phyloP scores from a whole-genome alignment of 352 stramenopile genomes.

The Aphanomyces astaci region DNA sequence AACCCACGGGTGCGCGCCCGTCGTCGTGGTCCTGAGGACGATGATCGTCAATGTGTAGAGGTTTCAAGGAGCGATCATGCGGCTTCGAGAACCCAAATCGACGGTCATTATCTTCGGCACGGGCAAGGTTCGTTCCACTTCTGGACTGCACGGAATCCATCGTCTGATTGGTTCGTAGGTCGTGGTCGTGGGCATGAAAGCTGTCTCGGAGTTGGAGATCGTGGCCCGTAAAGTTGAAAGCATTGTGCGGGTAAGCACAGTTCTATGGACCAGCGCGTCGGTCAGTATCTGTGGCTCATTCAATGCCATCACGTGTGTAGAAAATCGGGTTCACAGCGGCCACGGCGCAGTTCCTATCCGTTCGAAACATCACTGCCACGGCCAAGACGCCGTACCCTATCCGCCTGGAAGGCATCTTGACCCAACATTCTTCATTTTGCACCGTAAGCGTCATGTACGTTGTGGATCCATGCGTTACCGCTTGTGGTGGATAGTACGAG shows the following conservation, averaged over 20 bases:
- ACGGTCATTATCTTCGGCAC: conserved; percentile 88
- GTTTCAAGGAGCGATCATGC: conserved; percentile 72
- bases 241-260: conserved; percentile 21
- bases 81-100: conserved; percentile 71
- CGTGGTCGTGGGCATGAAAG: conserved; percentile 3
- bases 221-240: background rate
- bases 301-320: background rate
- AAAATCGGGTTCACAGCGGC: conserved; percentile 20
- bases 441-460: conserved; percentile 35
- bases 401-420: conserved; percentile 59
- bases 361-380: conserved; percentile 85
- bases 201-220: background rate
- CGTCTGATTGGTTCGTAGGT: background rate
- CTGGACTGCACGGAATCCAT: background rate
- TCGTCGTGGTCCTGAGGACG: background rate
- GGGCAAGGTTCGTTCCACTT: conserved; percentile 35
- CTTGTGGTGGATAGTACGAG: conserved; percentile 80
- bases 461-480: background rate
- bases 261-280: too few species aligned
- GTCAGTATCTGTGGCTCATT: background rate
- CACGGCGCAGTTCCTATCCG: conserved; percentile 22
- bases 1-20: conserved; percentile 55
- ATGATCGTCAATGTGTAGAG: conserved; percentile 25
- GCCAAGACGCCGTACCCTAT: conserved; percentile 85
- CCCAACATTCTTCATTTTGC: conserved; percentile 52